Percentiles rank a stretch among this genome's conserved stretches.
These are phyloP conservation scores for Microdochium trichocladiopsis DNA, from an alignment of 2,329 filamentous ascomycete species.

Conservation along the genomic window DNA sequence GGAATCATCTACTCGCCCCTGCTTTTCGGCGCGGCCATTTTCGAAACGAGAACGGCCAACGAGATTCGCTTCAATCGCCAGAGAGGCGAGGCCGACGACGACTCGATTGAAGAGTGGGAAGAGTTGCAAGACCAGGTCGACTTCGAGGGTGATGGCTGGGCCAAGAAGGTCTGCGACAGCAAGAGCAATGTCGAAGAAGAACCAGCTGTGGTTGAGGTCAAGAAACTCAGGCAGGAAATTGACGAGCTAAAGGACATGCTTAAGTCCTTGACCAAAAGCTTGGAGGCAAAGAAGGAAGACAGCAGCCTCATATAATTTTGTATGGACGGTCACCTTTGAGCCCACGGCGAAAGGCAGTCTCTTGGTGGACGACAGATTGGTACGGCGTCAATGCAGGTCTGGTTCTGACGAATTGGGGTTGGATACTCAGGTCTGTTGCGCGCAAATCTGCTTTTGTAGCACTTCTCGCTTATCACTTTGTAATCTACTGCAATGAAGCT, in stretches of 20 bases:
- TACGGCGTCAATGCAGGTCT: too few relatives aligned
- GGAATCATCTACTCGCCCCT: slow-evolving; percentile 76
- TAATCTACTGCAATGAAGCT: too few relatives aligned
- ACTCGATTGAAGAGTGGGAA: slow-evolving; percentile 89
- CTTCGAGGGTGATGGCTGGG: slow-evolving; percentile 80
- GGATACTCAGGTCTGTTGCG: too few relatives aligned
- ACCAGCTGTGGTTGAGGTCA: slow-evolving; percentile 63
- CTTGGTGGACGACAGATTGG: too few relatives aligned
- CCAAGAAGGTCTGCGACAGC: slow-evolving; percentile 66
- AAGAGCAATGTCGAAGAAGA: slow-evolving; percentile 81
- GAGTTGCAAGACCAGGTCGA: slow-evolving; percentile 66
- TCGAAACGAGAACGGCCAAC: slow-evolving; percentile 60
- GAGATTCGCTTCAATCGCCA: slow-evolving; percentile 67
- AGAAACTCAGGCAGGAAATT: slow-evolving; percentile 50
- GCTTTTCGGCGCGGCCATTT: slow-evolving; percentile 67
- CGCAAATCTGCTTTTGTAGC: too few relatives aligned
- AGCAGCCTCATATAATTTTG: neutral
- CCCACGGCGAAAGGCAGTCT: too few relatives aligned
- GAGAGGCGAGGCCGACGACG: slow-evolving; percentile 82
- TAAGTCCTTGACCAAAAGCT: slow-evolving; percentile 11
- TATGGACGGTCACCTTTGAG: neutral
- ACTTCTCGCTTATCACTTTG: too few relatives aligned
- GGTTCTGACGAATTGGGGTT: too few relatives aligned
- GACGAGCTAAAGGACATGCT: slow-evolving; percentile 47
- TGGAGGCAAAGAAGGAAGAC: slow-evolving; percentile 7